A percentile compares a stretch with the other conserved stretches of the same genome.
phyloP scores from a whole-genome alignment of 1,284 basidiomycete species.

The Sanguinoderma infundibulare region DNA sequence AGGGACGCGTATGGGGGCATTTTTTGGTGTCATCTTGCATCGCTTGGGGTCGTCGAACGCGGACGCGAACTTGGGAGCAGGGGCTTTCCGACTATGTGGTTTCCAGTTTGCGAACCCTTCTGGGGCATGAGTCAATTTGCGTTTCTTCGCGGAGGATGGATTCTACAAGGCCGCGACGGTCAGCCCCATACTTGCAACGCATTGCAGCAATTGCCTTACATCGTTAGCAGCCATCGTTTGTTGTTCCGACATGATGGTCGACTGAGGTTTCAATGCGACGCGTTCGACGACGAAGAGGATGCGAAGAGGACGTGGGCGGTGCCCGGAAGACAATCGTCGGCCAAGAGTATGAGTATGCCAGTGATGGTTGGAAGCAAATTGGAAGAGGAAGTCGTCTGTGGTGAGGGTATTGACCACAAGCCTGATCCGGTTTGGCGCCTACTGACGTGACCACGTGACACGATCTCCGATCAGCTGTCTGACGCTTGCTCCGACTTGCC shows the following conservation, averaged over 20 bases:
- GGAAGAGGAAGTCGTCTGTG: neutral
- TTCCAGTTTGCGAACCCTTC: slow-evolving; percentile 17
- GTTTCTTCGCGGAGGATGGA: slow-evolving; percentile 16
- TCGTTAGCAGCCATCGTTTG: neutral
- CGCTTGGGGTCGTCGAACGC: slow-evolving; percentile 18
- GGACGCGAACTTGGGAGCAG: slow-evolving; percentile 22
- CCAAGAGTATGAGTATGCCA: too few relatives aligned
- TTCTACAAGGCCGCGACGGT: neutral
- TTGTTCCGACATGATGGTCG: neutral
- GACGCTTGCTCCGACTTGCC: neutral
- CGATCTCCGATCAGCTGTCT: neutral
- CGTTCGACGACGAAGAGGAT: neutral
- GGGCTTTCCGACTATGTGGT: neutral
- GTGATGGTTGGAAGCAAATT: too few relatives aligned
- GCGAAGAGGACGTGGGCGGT: too few relatives aligned
- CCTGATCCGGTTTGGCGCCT: neutral
- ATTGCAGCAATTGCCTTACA: neutral
- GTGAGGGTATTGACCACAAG: neutral
- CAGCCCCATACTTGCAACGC: neutral
- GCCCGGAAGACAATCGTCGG: too few relatives aligned
- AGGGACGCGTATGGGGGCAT: neutral
- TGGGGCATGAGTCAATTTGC: slow-evolving; percentile 15
- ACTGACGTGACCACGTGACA: neutral
- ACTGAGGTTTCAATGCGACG: neutral
- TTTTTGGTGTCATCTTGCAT: slow-evolving; percentile 10